phyloP scores from a whole-genome alignment of 202 grass and related monocot species.

The Hordeum pubiflorum region DNA sequence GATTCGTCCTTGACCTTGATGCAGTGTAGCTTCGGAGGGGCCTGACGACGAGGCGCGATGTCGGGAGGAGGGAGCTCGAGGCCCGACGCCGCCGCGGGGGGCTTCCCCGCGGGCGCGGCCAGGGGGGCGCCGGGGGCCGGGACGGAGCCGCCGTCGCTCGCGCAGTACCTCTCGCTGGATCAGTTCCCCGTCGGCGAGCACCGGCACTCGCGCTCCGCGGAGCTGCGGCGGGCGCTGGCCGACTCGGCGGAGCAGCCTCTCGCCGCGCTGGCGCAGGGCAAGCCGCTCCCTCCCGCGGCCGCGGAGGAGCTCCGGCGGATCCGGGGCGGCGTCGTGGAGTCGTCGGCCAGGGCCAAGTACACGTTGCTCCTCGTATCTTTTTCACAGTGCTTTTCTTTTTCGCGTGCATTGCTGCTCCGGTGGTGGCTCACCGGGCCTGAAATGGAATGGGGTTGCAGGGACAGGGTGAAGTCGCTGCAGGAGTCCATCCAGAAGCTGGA shows the following conservation, averaged over 20 bases:
- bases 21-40: neutral
- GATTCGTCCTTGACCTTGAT: neutral
- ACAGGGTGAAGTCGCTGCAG: conserved; percentile 42
- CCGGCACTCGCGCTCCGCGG: conserved; percentile 39
- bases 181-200: conserved; percentile 36
- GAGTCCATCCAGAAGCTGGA: conserved; percentile 57
- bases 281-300: conserved; percentile 26
- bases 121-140: conserved; percentile 24
- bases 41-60: conserved; percentile 14
- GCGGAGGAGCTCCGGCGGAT: conserved; percentile 58
- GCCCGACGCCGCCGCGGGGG: conserved; percentile 2
- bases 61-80: conserved; percentile 32
- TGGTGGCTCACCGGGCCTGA: neutral
- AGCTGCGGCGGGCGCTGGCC: conserved; percentile 46
- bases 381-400: neutral
- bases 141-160: conserved; percentile 32
- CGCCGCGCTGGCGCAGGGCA: conserved; percentile 31
- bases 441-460: conserved; percentile 39
- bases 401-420: neutral
- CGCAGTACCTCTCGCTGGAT: conserved; percentile 47
- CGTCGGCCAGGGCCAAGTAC: conserved; percentile 45
- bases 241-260: conserved; percentile 41
- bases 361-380: neutral
- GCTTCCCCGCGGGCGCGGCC: conserved; percentile 32
- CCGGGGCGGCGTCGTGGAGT: conserved; percentile 37